Percentiles rank a stretch among this genome's conserved stretches.
Conservation (phyloP, 768 basidiomycete species). For the Phallus indusiatus region DNA sequence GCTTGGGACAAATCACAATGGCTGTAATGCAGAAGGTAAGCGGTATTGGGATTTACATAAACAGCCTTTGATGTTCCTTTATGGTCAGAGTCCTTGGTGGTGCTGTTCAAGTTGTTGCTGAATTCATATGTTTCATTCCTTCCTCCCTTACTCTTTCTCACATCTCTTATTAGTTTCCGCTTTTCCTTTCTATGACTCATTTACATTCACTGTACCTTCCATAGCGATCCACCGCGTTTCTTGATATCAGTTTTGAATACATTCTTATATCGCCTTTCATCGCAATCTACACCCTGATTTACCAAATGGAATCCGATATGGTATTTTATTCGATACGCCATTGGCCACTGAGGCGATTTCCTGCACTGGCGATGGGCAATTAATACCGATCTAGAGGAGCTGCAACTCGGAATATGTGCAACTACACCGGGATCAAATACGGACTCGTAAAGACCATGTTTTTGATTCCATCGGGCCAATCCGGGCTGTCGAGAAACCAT, state of each 20-base stretch:
- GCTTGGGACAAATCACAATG: constrained; percentile 81
- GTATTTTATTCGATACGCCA: too few species aligned
- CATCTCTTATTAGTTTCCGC: not conserved
- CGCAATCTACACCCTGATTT: too few species aligned
- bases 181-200: not conserved
- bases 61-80: not conserved
- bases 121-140: not conserved
- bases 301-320: too few species aligned
- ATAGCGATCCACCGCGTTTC: not conserved
- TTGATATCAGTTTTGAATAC: not conserved
- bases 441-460: too few species aligned
- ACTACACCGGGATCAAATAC: too few species aligned
- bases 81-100: not conserved
- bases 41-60: not conserved
- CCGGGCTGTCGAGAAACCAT: too few species aligned
- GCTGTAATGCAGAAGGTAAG: constrained; percentile 34
- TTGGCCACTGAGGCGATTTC: too few species aligned
- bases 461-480: too few species aligned
- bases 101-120: too few species aligned
- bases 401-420: too few species aligned
- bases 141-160: not conserved
- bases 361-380: too few species aligned
- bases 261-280: not conserved
- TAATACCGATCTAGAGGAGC: too few species aligned
- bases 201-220: not conserved